A percentile compares a stretch with the other conserved stretches of the same genome.
Conservation (phyloP, 2,329 filamentous ascomycete species). For the Hypoxylon sp. region DNA sequence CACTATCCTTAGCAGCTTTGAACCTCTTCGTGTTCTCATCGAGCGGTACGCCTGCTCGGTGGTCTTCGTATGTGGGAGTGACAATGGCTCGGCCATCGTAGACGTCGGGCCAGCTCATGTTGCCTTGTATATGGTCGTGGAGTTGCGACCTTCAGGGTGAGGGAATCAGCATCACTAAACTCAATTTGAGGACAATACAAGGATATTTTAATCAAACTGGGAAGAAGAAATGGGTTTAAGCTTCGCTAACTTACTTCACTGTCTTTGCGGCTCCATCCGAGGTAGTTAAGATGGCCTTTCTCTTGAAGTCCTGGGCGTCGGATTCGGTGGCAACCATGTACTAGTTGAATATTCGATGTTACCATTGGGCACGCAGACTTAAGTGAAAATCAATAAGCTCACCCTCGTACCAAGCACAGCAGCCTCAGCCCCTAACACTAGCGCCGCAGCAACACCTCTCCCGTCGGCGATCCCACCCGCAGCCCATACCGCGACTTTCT, state of each 20-base stretch:
- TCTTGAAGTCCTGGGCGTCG: conserved; percentile 53
- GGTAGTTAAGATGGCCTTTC: conserved; percentile 53
- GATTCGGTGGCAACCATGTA: conserved; percentile 57
- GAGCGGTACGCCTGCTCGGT: conserved; percentile 48
- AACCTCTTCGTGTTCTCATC: conserved; percentile 50
- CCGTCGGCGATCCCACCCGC: conserved; percentile 66
- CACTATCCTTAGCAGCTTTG: conserved; percentile 45
- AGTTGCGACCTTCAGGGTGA: conserved; percentile 48
- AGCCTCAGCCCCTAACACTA: conserved; percentile 60
- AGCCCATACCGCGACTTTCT: conserved; percentile 58
- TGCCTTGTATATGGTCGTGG: conserved; percentile 53
- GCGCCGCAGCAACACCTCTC: conserved; percentile 62
- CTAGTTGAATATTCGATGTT: conserved; percentile 40
- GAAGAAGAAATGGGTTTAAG: not conserved
- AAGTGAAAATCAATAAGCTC: conserved; percentile 27
- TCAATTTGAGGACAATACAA: not conserved
- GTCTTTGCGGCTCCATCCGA: conserved; percentile 56
- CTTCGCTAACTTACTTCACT: conserved; percentile 51
- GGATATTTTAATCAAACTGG: not conserved
- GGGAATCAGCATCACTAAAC: not conserved
- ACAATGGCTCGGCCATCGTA: conserved; percentile 55
- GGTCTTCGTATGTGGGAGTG: conserved; percentile 49
- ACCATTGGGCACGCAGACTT: not conserved
- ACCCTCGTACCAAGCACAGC: conserved; percentile 52
- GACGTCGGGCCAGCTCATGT: conserved; percentile 49